Evolutionary conservation across 768 basidiomycete genomes (phyloP), one percentile per base, ranked within the genome.

Genomic region (Gautieria morchelliformis): DNA sequence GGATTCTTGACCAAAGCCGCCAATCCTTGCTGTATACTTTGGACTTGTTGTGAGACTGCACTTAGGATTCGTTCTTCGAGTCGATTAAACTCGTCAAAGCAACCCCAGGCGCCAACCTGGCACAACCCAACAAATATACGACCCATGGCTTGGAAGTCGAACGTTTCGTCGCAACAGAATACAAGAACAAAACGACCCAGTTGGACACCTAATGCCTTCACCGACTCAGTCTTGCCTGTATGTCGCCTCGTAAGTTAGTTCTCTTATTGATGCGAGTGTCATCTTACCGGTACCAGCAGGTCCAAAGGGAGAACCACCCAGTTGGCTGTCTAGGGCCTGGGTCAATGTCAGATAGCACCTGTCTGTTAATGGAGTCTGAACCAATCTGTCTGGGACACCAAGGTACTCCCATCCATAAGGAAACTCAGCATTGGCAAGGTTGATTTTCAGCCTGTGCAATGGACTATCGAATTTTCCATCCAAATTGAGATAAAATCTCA

Each of bases 71-170:
- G 85, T 71, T 99, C 96, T 69, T 98, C 96, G 46, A 99, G 78
- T 64, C 96, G 87, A 70, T 99, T 99, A 75, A 96, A 95, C 71
- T 96, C 93, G 68, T 96, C 93, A 71, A 94, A 93, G 66, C 90
- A 94, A 12, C 96, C 96, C 96, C 96, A 99, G 0, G 96, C 96
- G 33, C 96, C 96, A 37, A 98, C 96, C 76, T 96, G 94, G 72
- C 96, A 99, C 14, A 99, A 81, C 52, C 96, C 96, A 64, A 98
- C 85, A 68, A 99, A 99, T 64, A 99, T 98, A 61, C 96, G 89
- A 61, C 96, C 96, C 96, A 99, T 98, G 1, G 96, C 96, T 69
- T 98, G 94, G 78, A 98, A 98, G 71, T 99, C 96, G 71, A 99
- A 98, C 0, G 91, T 96, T 70, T 99, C 96, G 70, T 99, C 96